Base-by-base conservation (phyloP, 2,329 filamentous ascomycete species). In the Piedraia hortae region DNA sequence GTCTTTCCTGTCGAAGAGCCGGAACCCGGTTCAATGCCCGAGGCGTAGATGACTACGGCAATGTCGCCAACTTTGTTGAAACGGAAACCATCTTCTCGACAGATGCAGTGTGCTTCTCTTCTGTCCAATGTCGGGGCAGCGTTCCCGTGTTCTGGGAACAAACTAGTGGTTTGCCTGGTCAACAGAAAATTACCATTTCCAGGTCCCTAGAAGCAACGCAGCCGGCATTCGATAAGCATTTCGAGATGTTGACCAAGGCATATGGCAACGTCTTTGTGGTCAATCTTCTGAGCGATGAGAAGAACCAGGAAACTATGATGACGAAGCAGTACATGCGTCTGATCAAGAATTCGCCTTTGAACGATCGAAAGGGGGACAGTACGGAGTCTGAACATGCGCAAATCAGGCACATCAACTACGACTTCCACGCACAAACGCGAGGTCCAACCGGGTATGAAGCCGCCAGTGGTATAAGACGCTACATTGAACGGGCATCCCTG, bases 81-180 rank as follows among this genome's bases (percentile, higher is more conserved):
- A 85, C 78, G 0, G 85, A 97, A 47, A 89, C 78, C 0, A 65
- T 82, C 18, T 80, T 88, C 39, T 90, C 74, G 69, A 34, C 72
- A 73, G 1, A 62, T 64, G 55, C 54, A 1, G 62, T 77, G 4
- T 64, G 77, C 24, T 93, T 93, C 42, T 93, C 85, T 0, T 97
- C 91, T 44, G 75, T 69, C 2, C 85, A 97, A 45, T 63, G 88
- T 12, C 63, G 85, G 35, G 85, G 85, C 16, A 91, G 80, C 4
- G 75, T 97, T 5, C 85, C 85, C 1, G 58, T 93, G 3, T 97
- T 97, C 43, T 97, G 85, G 85, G 85, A 97, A 43, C 85, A 93
- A 44, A 62, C 70, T 13, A 65, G 78, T 6, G 80, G 80, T 10
- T 57, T 93, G 14, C 82, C 85, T 0, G 75, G 74, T 3, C 77